phyloP scores from a whole-genome alignment of 1,284 basidiomycete species.

The Moniliophthora roreri region DNA sequence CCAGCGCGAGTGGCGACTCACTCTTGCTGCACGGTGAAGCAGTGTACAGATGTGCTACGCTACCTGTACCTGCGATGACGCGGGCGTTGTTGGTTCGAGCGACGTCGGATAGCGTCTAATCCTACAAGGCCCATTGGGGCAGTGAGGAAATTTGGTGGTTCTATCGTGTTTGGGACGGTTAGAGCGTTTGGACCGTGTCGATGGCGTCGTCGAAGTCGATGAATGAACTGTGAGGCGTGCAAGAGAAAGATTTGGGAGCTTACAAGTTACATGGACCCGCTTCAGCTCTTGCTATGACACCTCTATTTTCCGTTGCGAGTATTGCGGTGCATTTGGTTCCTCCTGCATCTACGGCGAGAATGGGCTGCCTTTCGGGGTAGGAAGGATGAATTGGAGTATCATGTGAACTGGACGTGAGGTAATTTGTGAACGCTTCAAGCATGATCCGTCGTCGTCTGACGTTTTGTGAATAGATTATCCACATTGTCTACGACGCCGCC shows the following conservation, averaged over 20 bases:
- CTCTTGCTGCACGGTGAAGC: conserved; percentile 5
- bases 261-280: neutral
- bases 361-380: too few relatives aligned
- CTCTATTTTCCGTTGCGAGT: conserved; percentile 12
- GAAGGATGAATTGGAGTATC: too few relatives aligned
- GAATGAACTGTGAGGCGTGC: neutral
- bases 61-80: conserved; percentile 21
- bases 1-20: conserved; percentile 16
- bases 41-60: conserved; percentile 20
- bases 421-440: too few relatives aligned
- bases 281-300: neutral
- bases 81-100: neutral
- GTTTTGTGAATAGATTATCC: too few relatives aligned
- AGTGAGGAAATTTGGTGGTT: neutral
- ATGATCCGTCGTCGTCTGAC: too few relatives aligned
- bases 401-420: too few relatives aligned
- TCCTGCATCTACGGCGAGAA: conserved; percentile 13
- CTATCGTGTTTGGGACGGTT: neutral
- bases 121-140: neutral
- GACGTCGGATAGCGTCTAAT: neutral
- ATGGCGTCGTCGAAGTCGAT: neutral
- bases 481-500: too few relatives aligned
- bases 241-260: neutral
- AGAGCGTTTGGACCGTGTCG: neutral
- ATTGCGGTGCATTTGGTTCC: conserved; percentile 24